Base-by-base conservation (phyloP, 768 basidiomycete species). In the Podaxis rugospora region DNA sequence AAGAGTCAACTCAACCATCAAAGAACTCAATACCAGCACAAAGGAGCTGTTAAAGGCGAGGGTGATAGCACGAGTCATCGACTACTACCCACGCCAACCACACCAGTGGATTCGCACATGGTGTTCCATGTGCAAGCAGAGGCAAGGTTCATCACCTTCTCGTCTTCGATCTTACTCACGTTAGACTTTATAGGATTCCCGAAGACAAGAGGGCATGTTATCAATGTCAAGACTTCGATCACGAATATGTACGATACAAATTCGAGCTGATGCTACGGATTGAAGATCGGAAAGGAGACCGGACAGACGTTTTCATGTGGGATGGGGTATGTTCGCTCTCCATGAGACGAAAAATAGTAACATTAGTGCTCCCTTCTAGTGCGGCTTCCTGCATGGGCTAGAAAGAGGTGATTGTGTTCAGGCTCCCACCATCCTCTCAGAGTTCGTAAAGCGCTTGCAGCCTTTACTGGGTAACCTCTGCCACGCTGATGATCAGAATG, bases 61-160 rank as follows among this genome's bases (percentile, higher is more conserved):
- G 40, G 68, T 88, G 23, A 65, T 73, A 9, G 87, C 82, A 5
- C 80, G 80, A 18, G 76, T 80, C 2, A 66, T 82, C 7, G 84
- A 86, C 65, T 88, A 82, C 66, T 80, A 77, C 65, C 89, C 89
- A 0, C 72, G 77, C 35, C 66, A 76, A 28, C 65, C 88, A 28
- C 64, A 71, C 27, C 77, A 86, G 14, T 83, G 78, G 14, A 77
- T 81, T 37, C 71, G 75, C 25, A 71, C 81, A 37, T 72, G 72
- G 40, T 91, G 88, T 69, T 75, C 72, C 5, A 77, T 76, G 3
- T 90, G 89, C 70, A 66, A 78, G 6, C 66, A 72, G 55, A 70
- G 76, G 89, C 88, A 62, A 66, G 79, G 68, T 13, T 21, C 13
- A 40, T 16, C 51, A 42, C 28, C 54, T 7, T 32, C 1, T 14